Percentiles rank a stretch among this genome's conserved stretches.
Conservation (phyloP, 2,329 filamentous ascomycete species). For the Dothideomycetes sp. region DNA sequence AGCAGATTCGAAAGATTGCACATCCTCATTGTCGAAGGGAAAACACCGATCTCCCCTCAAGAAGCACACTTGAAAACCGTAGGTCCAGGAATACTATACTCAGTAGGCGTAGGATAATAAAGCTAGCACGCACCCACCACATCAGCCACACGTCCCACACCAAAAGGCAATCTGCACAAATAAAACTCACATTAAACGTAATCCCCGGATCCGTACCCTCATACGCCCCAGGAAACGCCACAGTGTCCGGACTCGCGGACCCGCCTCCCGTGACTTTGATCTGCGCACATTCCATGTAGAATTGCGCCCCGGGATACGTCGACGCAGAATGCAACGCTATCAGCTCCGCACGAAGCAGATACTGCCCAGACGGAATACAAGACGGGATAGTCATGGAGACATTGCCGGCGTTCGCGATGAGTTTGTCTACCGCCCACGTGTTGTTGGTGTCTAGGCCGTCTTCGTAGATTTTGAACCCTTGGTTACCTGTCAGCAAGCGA, state of each 20-base stretch:
- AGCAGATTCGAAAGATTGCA: too few species aligned
- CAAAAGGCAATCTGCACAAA: too few species aligned
- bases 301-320: not conserved
- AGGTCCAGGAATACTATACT: too few species aligned
- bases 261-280: not conserved
- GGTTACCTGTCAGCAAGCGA: too few species aligned
- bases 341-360: constrained; percentile 44
- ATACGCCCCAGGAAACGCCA: constrained; percentile 6
- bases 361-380: constrained; percentile 43
- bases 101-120: too few species aligned
- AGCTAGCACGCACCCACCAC: too few species aligned
- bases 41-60: too few species aligned
- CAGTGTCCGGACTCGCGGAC: not conserved
- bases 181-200: too few species aligned
- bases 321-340: constrained; percentile 37
- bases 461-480: not conserved
- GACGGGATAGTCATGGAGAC: constrained; percentile 31
- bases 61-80: too few species aligned
- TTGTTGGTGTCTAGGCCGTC: not conserved
- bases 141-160: too few species aligned
- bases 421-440: not conserved
- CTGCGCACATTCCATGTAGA: not conserved
- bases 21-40: too few species aligned
- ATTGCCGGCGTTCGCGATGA: not conserved
- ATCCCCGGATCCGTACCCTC: constrained; percentile 11